These are phyloP conservation scores for Zygnema circumcarinatum DNA, from an alignment of 139 green algal species.

Conservation along the genomic window DNA sequence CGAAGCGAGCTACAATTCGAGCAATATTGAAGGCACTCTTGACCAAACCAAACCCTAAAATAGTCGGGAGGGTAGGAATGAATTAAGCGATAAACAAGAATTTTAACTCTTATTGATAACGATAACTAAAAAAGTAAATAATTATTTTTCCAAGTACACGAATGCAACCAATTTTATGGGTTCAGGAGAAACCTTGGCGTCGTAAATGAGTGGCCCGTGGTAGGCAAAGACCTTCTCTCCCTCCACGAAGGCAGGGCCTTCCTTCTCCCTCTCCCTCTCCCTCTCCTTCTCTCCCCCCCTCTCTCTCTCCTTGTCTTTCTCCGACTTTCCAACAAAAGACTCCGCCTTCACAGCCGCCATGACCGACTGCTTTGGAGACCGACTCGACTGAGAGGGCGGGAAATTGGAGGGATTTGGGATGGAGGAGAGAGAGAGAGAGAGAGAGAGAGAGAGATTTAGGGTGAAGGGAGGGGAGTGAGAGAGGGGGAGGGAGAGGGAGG, in stretches of 20 bases:
- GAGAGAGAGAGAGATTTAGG: not conserved
- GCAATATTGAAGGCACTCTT: too few relatives aligned
- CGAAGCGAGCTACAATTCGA: not conserved
- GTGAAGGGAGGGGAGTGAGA: not conserved
- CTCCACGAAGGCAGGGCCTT: slow-evolving; percentile 26
- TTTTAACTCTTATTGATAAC: too few relatives aligned
- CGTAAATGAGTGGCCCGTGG: slow-evolving; percentile 43
- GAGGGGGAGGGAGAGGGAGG: not conserved
- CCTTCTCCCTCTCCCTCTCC: not conserved
- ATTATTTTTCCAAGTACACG: not conserved
- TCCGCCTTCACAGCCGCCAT: not conserved
- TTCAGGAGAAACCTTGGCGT: slow-evolving; percentile 30
- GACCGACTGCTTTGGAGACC: too few relatives aligned
- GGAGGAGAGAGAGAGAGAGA: not conserved
- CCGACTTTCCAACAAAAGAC: not conserved
- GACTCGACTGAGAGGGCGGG: too few relatives aligned
- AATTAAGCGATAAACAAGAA: too few relatives aligned
- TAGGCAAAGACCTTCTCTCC: slow-evolving; percentile 52
- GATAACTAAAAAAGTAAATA: too few relatives aligned
- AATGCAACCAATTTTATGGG: not conserved
- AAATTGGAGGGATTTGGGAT: not conserved
- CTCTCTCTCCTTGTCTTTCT: not conserved
- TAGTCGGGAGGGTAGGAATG: too few relatives aligned
- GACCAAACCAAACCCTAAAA: not conserved
- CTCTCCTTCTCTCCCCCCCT: not conserved